These are phyloP conservation scores for Penicillium sp. DNA, from an alignment of 2,329 filamentous ascomycete genomes.

Conservation along the genomic window DNA sequence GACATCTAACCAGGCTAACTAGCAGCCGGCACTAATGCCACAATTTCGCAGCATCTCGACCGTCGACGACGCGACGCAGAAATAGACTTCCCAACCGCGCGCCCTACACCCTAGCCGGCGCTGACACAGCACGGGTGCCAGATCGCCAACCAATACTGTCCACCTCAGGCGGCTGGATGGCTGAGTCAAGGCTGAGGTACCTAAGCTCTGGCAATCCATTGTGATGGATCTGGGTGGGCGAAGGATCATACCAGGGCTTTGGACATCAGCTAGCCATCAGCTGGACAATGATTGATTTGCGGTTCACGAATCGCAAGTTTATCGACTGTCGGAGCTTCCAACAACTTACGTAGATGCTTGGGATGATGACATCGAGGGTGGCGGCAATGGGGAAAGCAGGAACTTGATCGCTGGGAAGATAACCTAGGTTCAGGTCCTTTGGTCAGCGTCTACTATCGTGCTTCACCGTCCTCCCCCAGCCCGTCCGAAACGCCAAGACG, in stretches of 20 bases:
- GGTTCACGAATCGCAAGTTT: not conserved
- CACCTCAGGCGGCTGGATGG: not conserved
- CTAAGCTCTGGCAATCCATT: not conserved
- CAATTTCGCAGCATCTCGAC: not conserved
- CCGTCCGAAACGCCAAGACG: slow-evolving; percentile 8
- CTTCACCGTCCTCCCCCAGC: not conserved
- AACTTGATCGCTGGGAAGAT: not conserved
- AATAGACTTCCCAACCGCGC: not conserved
- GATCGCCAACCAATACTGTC: not conserved
- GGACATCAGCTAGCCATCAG: not conserved
- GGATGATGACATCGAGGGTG: slow-evolving; percentile 1
- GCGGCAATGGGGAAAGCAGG: not conserved
- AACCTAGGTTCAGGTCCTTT: not conserved
- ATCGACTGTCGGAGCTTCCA: not conserved
- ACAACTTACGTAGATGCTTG: not conserved
- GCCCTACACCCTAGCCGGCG: not conserved
- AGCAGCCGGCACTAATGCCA: not conserved
- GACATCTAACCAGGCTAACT: not conserved
- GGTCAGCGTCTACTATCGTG: not conserved
- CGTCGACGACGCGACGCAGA: not conserved
- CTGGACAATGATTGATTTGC: not conserved
- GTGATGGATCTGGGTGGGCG: not conserved
- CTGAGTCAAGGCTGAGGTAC: not conserved
- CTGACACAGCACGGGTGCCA: not conserved
- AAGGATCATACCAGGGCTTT: not conserved